Evolutionary conservation across 202 grass and related monocot genomes (phyloP), one percentile per base, ranked within the genome.

Genomic region (Panicum hallii): DNA sequence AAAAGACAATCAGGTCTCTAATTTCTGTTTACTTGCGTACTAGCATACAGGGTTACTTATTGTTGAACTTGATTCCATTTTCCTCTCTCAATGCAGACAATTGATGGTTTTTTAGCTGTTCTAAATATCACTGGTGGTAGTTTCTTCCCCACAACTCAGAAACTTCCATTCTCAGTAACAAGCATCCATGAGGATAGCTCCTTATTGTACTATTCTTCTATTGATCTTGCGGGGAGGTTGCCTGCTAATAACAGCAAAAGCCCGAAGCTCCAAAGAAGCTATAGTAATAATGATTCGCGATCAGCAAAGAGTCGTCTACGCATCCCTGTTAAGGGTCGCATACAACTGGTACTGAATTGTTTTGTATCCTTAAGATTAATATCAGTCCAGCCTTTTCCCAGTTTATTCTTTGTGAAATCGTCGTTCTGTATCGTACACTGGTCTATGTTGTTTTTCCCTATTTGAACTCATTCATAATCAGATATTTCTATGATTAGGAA

Each of bases 51-150:
- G 56, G 9, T 40, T 66, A 43, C 16, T 72, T 63, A 72, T 49
- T 72, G 66, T 72, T 87, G 47, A 58, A 26, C 81, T 88, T 86
- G 17, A 88, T 77, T 78, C 3, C 40, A 62, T 45, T 67, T 58
- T 61, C 65, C 5, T 66, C 66, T 77, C 9, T 48, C 20, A 52
- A 79, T 85, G 79, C 97, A 99, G 97, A 94, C 62, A 47, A 87
- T 99, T 90, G 88, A 99, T 85, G 97, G 97, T 80, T 99, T 99
- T 83, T 69, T 99, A 58, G 93, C 93, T 38, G 80, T 99, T 16
- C 67, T 99, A 61, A 96, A 86, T 84, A 79, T 99, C 41, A 95
- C 90, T 56, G 84, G 97, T 63, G 97, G 93, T 83, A 94, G 38
- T 65, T 99, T 99, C 91, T 92, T 70, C 62, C 93, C 93, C 34